A percentile compares a stretch with the other conserved stretches of the same genome.
Conservation (phyloP, 805 yeast species). For the Sungouiozyma intestinalis region DNA sequence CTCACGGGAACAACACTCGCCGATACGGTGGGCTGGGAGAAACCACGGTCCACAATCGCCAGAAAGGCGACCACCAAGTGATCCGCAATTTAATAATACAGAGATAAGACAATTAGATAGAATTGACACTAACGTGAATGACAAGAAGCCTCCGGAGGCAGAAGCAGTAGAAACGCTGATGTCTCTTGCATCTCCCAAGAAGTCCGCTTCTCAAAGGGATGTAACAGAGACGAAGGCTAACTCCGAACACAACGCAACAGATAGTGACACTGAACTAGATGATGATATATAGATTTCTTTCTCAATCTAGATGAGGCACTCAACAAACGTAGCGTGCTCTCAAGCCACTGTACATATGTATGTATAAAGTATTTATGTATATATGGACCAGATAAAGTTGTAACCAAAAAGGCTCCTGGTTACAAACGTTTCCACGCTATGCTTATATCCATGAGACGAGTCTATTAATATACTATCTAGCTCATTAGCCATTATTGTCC, state of each 20-base stretch:
- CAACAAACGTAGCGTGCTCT: too few species aligned
- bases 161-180: constrained; percentile 34
- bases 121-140: neutral
- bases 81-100: neutral
- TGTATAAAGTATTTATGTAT: too few species aligned
- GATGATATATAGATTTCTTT: neutral
- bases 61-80: neutral
- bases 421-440: too few species aligned
- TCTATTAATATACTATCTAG: too few species aligned
- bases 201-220: constrained; percentile 9
- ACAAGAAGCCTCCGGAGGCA: constrained; percentile 9
- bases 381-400: too few species aligned
- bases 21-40: neutral
- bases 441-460: too few species aligned
- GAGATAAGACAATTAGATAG: neutral
- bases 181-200: constrained; percentile 32
- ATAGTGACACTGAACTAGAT: constrained; percentile 6
- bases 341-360: too few species aligned
- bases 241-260: constrained; percentile 4
- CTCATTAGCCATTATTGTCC: too few species aligned
- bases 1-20: constrained; percentile 7
- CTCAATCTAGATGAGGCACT: neutral
- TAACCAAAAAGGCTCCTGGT: too few species aligned
- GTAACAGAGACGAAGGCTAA: constrained; percentile 1
- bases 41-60: neutral